Evolutionary conservation across 1,284 basidiomycete genomes (phyloP), one percentile per base, ranked within the genome.

Genomic region (Apiotrichum veenhuisii): DNA sequence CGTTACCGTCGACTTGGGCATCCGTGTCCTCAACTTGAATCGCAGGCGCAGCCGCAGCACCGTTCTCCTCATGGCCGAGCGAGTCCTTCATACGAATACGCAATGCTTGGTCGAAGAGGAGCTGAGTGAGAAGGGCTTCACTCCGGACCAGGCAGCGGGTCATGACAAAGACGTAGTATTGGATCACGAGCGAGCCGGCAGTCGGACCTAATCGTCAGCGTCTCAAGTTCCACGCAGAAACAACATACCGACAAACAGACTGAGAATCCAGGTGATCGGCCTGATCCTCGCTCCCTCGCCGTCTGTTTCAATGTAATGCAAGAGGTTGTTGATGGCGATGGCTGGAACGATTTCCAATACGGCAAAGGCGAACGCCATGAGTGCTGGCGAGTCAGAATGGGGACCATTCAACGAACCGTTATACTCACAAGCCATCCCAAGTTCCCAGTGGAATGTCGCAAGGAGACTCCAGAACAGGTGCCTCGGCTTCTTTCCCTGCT

Each of bases 91-190:
- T 80, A 20, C 87, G 81, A 41, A 88, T 83, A 38, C 86, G 81
- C 4, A 88, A 77, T 1, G 85, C 78, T 63, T 88, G 87, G 57
- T 87, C 84, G 66, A 88, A 87, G 8, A 88, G 74, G 5, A 88
- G 79, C 62, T 87, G 82, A 0, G 86, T 87, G 51, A 88, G 76
- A 51, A 89, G 80, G 2, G 81, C 80, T 69, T 88, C 85, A 9
- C 75, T 68, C 43, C 82, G 81, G 17, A 85, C 82, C 10, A 84
- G 72, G 34, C 72, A 58, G 38, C 76, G 69, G 18, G 75, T 76
- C 47, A 71, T 74, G 55, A 71, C 59, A 61, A 68, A 77, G 50
- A 79, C 70, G 65, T 77, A 78, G 59, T 65, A 73, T 43, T 78
- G 72, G 44, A 76, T 69, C 2, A 65, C 54, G 37, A 74, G 50